Base-by-base conservation (phyloP, 768 basidiomycete genomes). In the Trichaptum fuscoviolaceum region DNA sequence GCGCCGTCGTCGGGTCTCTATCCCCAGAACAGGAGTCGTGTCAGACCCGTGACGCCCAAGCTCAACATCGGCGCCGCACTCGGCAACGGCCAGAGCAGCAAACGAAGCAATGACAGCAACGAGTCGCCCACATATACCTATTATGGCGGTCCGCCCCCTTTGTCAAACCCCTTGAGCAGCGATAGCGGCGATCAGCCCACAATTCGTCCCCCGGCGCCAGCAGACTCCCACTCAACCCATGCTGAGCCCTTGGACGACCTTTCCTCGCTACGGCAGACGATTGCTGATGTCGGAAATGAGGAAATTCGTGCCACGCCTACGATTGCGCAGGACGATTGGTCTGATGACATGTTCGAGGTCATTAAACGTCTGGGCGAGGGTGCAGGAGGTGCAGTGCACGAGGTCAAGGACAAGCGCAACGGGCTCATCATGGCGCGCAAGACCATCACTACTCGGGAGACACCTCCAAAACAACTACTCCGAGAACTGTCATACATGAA, bases 351-450 rank as follows among this genome's bases (percentile, higher is more conserved):
- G 66, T 82, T 98, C 65, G 91, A 95, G 70, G 91, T 92, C 70
- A 69, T 95, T 9, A 76, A 80, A 17, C 86, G 93, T 64, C 81
- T 99, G 1, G 97, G 97, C 23, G 95, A 98, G 73, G 97, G 97
- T 57, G 94, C 95, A 65, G 95, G 96, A 60, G 97, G 97, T 60
- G 95, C 95, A 8, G 97, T 99, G 12, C 89, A 96, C 76, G 95
- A 94, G 77, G 96, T 98, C 61, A 86, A 82, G 75, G 93, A 97
- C 76, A 89, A 83, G 73, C 88, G 90, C 65, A 92, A 87, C 0
- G 87, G 86, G 35, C 80, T 82, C 75, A 84, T 95, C 71, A 89
- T 97, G 86, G 97, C 97, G 5, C 87, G 95, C 73, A 99, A 99
- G 82, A 92, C 93, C 9, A 95, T 96, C 74, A 92, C 92, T 34